A percentile compares a stretch with the other conserved stretches of the same genome.
phyloP scores from a whole-genome alignment of 1,139 yeast species.

The Scheffersomyces titani region DNA sequence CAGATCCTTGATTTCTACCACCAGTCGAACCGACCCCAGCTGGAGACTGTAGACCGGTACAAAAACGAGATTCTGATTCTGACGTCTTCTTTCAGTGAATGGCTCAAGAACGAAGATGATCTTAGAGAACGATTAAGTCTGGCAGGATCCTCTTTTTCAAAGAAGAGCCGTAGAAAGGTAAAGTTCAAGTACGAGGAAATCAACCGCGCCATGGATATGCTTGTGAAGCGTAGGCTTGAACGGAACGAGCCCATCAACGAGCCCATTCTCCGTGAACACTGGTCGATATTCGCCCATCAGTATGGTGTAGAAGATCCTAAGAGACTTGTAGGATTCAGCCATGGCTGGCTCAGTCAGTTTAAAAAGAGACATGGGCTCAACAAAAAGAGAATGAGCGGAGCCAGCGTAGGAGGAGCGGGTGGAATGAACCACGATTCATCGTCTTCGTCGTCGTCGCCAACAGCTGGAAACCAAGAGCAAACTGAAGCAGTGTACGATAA shows the following conservation, averaged over 20 bases:
- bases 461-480: background rate
- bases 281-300: constrained; percentile 56
- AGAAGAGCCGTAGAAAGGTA: constrained; percentile 48
- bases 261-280: constrained; percentile 55
- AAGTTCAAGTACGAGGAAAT: constrained; percentile 58
- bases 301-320: constrained; percentile 64
- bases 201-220: constrained; percentile 56
- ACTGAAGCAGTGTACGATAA: constrained; percentile 1
- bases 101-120: constrained; percentile 57
- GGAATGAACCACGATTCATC: background rate
- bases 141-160: constrained; percentile 37
- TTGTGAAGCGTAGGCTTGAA: constrained; percentile 47
- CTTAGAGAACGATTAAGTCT: constrained; percentile 43
- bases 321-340: constrained; percentile 53
- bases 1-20: constrained; percentile 55
- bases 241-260: constrained; percentile 52
- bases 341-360: constrained; percentile 64
- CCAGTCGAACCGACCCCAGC: constrained; percentile 51
- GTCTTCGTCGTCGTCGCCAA: constrained; percentile 1
- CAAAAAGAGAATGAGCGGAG: constrained; percentile 35
- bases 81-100: constrained; percentile 59
- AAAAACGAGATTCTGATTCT: constrained; percentile 52
- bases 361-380: constrained; percentile 58
- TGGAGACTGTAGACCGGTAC: constrained; percentile 57
- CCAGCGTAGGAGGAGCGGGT: background rate